These are phyloP conservation scores for Nitzschia sp. DNA, from an alignment of 108 stramenopile genomes.

Conservation along the genomic window DNA sequence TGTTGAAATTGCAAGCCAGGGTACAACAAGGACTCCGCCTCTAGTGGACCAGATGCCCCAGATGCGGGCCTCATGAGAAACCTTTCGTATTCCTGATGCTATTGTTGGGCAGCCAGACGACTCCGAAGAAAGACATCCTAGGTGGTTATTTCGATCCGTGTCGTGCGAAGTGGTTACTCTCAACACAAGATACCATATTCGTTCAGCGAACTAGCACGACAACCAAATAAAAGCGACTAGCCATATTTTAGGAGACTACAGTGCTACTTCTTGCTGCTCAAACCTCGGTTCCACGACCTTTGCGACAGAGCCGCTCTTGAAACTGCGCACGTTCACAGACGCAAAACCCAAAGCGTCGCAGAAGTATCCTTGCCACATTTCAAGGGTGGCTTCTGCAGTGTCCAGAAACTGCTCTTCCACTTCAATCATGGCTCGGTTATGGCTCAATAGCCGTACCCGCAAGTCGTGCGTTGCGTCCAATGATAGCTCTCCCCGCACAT, in stretches of 20 bases:
- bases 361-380: slow-evolving; percentile 30
- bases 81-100: neutral
- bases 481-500: slow-evolving; percentile 48
- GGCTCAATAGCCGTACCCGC: slow-evolving; percentile 66
- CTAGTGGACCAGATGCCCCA: neutral
- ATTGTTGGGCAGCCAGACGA: too few species aligned
- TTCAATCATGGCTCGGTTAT: slow-evolving; percentile 75
- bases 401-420: slow-evolving; percentile 42
- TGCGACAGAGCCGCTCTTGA: slow-evolving; percentile 58
- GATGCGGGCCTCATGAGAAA: neutral
- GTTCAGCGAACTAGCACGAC: too few species aligned
- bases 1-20: neutral
- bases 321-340: slow-evolving; percentile 41
- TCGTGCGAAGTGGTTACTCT: too few species aligned
- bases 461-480: slow-evolving; percentile 55
- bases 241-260: too few species aligned
- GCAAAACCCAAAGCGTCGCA: slow-evolving; percentile 44
- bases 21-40: neutral
- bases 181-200: too few species aligned
- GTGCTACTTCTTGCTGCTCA: neutral
- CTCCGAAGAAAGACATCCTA: too few species aligned
- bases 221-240: too few species aligned
- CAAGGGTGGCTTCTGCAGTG: neutral
- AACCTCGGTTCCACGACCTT: neutral
- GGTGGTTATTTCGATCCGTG: too few species aligned